Base-by-base conservation (phyloP, 2,329 filamentous ascomycete species). In the Sarocladiaceae sp. region DNA sequence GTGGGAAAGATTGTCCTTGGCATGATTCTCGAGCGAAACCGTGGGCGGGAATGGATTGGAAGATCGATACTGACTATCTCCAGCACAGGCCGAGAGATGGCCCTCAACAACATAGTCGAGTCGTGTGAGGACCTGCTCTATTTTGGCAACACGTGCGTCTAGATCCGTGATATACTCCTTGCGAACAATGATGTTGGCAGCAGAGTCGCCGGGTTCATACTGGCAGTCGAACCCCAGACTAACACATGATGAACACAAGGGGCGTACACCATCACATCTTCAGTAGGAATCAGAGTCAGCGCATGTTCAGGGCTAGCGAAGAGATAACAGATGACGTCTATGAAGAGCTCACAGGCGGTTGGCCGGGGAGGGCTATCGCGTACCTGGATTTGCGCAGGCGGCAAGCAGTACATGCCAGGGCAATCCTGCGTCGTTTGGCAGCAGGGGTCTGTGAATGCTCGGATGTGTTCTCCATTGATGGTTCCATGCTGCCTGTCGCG, bases 151-250 rank as follows among this genome's bases (percentile, higher is more conserved):
- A 23, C 39, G 39, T 23, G 39, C 18, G 17, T 44, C 39, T 20
- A 44, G 39, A 44, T 44, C 39, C 10, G 39, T 20, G n/a, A 44
- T 44, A 20, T 44, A 44, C 39, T 44, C 39, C 25, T 44, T 44
- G 6, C 39, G 39, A 7, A 44, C 39, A 44, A 44, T 44, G 6
- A 44, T 20, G 18, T 44, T 44, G 7, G 39, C 39, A 23, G 39
- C 39, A 44, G 39, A 44, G 5, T 28, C 39, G 6, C 39, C 39
- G n/a, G 39, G 39, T n/a, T 44, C 39, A 44, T 44, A 44, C 39
- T 44, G 39, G 39, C 39, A 44, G 17, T 44, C 39, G n/a, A 44
- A 44, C 8, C 39, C 39, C 10, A 44, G 39, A 28, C n/a, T 20
- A 12, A 18, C 18, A 22, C 39, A 44, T 23, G 39, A 44, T n/a